Evolutionary conservation across 2,329 filamentous ascomycete genomes (phyloP).

Genomic region (Ciborinia camelliae): DNA sequence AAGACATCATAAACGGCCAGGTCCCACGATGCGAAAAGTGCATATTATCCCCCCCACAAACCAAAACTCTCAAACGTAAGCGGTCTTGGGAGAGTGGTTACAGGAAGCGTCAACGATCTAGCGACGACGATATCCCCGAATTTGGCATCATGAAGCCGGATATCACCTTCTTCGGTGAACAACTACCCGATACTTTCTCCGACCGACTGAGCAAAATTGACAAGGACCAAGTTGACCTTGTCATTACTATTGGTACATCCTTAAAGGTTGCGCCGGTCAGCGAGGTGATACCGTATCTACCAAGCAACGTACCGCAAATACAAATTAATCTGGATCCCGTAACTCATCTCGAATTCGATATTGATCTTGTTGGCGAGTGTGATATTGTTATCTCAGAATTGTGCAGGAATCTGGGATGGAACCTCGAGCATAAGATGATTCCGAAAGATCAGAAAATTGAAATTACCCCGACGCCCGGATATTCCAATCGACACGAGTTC

Average conservation of each 20-base stretch:
- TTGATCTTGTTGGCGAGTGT: conserved; percentile 93
- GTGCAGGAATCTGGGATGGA: conserved; percentile 77
- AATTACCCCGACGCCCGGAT: conserved; percentile 50
- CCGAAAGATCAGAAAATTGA: conserved; percentile 61
- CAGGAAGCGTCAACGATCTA: conserved; percentile 37
- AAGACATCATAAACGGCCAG: conserved; percentile 69
- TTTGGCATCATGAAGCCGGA: conserved; percentile 92
- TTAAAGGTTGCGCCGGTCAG: conserved; percentile 94
- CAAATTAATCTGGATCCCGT: conserved; percentile 86
- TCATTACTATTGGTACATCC: conserved; percentile 93
- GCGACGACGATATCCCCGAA: conserved; percentile 59
- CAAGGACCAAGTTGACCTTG: conserved; percentile 74
- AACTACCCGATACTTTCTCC: conserved; percentile 79
- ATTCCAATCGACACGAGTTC: conserved; percentile 46
- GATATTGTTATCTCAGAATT: conserved; percentile 87
- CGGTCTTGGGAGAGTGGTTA: conserved; percentile 52
- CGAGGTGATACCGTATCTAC: conserved; percentile 80
- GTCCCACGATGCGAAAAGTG: conserved; percentile 79
- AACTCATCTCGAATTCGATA: conserved; percentile 88
- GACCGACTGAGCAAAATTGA: conserved; percentile 78
- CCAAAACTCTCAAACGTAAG: conserved; percentile 54
- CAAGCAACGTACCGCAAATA: conserved; percentile 78
- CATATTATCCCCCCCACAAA: conserved; percentile 49
- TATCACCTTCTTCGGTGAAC: conserved; percentile 96
- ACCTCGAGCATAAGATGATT: conserved; percentile 78